Evolutionary conservation across 2,329 filamentous ascomycete species (phyloP).

Genomic region (Endocalyx cinctus): DNA sequence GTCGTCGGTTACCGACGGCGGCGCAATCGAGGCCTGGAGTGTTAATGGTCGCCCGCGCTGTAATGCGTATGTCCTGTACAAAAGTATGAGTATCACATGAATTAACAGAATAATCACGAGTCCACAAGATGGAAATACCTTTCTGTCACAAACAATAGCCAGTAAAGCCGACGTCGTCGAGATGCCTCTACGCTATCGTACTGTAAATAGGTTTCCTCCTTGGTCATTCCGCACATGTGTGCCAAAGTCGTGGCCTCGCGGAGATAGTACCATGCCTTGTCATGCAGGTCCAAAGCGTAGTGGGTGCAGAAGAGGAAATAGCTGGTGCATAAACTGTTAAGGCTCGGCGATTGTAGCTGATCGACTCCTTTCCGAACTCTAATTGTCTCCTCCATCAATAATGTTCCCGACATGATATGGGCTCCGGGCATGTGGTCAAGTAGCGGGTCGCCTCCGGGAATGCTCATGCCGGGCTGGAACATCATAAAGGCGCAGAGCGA

Average conservation of each 20-base stretch:
- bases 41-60: conserved; percentile 66
- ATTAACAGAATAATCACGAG: neutral
- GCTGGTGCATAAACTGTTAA: conserved; percentile 63
- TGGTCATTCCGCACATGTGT: conserved; percentile 55
- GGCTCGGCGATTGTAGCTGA: conserved; percentile 50
- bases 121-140: conserved; percentile 43
- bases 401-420: conserved; percentile 59
- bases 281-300: conserved; percentile 67
- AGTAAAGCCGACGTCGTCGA: conserved; percentile 63
- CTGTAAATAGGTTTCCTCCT: conserved; percentile 58
- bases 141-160: conserved; percentile 69
- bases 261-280: conserved; percentile 74
- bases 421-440: conserved; percentile 53
- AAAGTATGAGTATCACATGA: conserved; percentile 10
- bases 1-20: conserved; percentile 60
- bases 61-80: conserved; percentile 61
- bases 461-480: conserved; percentile 63
- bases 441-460: conserved; percentile 52
- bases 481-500: conserved; percentile 65
- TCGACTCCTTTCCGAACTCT: conserved; percentile 61
- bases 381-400: conserved; percentile 63
- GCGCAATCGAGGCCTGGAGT: conserved; percentile 63
- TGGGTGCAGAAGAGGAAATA: conserved; percentile 74
- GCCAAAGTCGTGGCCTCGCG: conserved; percentile 71
- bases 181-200: conserved; percentile 57